Evolutionary conservation across 2,329 filamentous ascomycete species (phyloP).

Genomic region (Apiospora malaysiana): DNA sequence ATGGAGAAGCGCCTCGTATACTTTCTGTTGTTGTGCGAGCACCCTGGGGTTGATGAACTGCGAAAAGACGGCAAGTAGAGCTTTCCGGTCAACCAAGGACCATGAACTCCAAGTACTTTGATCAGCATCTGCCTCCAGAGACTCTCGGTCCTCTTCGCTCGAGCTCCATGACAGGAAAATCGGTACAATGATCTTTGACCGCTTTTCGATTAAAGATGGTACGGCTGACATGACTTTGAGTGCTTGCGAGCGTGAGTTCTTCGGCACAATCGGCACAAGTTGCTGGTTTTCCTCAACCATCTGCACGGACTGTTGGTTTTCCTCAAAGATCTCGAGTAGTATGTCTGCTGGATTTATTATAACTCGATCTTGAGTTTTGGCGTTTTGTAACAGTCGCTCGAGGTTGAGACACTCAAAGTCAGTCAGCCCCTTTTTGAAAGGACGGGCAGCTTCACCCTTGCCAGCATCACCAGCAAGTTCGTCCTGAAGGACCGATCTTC

Average conservation of each 20-base stretch:
- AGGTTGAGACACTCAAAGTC: slow-evolving; percentile 89
- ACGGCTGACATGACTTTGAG: slow-evolving; percentile 77
- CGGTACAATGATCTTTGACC: slow-evolving; percentile 83
- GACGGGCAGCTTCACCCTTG: slow-evolving; percentile 38
- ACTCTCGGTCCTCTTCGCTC: slow-evolving; percentile 53
- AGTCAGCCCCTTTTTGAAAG: slow-evolving; percentile 54
- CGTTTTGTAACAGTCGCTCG: slow-evolving; percentile 56
- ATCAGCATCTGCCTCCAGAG: slow-evolving; percentile 28
- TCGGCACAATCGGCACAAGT: slow-evolving; percentile 54
- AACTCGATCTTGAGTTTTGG: slow-evolving; percentile 54
- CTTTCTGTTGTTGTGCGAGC: slow-evolving; percentile 77
- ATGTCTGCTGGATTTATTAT: slow-evolving; percentile 60
- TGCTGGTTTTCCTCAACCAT: slow-evolving; percentile 65
- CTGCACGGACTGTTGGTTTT: slow-evolving; percentile 62
- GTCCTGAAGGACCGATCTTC: slow-evolving; percentile 61
- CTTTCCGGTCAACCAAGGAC: slow-evolving; percentile 82
- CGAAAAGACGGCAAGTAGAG: slow-evolving; percentile 79
- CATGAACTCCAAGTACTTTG: slow-evolving; percentile 53
- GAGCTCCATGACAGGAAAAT: slow-evolving; percentile 83
- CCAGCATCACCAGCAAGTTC: slow-evolving; percentile 30
- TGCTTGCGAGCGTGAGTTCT: slow-evolving; percentile 74
- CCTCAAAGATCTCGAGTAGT: slow-evolving; percentile 69
- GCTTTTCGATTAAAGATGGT: slow-evolving; percentile 82
- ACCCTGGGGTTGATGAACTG: slow-evolving; percentile 88
- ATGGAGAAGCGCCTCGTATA: slow-evolving; percentile 75